Evolutionary conservation across 352 stramenopile species (phyloP), one percentile per base, ranked within the genome.

Genomic region (Phytophthora idaei): DNA sequence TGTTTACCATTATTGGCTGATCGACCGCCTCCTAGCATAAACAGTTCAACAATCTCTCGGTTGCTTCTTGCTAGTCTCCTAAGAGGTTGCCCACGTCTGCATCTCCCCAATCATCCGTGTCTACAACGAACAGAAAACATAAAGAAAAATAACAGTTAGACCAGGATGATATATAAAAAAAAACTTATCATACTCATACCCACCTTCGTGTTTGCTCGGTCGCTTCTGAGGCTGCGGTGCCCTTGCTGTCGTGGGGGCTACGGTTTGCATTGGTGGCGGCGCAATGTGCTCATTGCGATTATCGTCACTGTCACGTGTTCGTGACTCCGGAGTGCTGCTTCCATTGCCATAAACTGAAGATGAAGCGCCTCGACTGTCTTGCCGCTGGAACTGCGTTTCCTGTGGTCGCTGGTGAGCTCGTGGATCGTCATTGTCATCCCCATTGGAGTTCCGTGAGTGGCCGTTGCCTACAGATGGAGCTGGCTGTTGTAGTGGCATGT

Each of bases 101-200:
- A 42, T 93, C 83, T 27, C 83, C 85, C 81, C 84, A 95, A 61
- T 95, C 87, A 44, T 95, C 83, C 15, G 79, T 74, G n/a, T 89
- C 80, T 90, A 50, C 29, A 71, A 51, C 3, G 37, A 25, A 47
- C 21, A 54, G 15, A 51, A 61, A 37, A 41, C 28, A 64, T 21
- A 21, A 21, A 21, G 21, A 21, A 21, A 21, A 21, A 21, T 21
- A 21, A 21, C 21, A 21, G 21, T 21, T 21, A 21, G 21, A 21
- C 21, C 21, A 21, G 21, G 21, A 21, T 21, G 21, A 21, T 21
- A 21, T 21, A 21, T 21, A 21, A 21, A 21, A 21, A 48, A 5
- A 39, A 56, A 25, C 25, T 58, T 28, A 28, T 60, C 50, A 45
- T 77, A 91, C 10, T 49, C 31, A 8, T 32, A 2, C 47, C 2